A percentile compares a stretch with the other conserved stretches of the same genome.
These are phyloP conservation scores for Penstemon davidsonii DNA, from an alignment of 257 asterid species.

Conservation along the genomic window DNA sequence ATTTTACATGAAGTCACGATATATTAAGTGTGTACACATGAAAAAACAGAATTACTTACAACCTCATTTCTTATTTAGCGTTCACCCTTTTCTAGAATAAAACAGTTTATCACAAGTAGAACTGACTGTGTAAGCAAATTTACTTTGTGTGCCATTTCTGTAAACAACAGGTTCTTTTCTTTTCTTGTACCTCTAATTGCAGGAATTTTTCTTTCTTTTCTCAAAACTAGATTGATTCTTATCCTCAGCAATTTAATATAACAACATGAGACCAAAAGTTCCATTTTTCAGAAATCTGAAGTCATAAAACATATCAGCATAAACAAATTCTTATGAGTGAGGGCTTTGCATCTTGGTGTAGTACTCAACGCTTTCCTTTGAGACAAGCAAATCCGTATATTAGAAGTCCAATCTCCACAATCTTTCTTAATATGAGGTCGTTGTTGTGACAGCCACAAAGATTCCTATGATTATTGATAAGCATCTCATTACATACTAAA, in stretches of 20 bases:
- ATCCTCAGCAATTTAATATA: too few species aligned
- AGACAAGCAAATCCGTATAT: not conserved
- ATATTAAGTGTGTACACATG: constrained; percentile 7
- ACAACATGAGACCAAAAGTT: too few species aligned
- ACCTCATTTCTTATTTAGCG: not conserved
- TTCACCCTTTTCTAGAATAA: not conserved
- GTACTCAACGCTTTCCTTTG: not conserved
- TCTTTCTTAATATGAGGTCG: not conserved
- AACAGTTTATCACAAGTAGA: not conserved
- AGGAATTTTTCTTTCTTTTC: too few species aligned
- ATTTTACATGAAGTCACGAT: constrained; percentile 18
- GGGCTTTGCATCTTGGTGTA: not conserved
- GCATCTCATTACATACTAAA: not conserved
- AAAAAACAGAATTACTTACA: not conserved
- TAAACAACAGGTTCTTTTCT: too few species aligned
- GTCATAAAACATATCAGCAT: not conserved
- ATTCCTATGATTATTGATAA: not conserved
- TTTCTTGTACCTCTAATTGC: too few species aligned
- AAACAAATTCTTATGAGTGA: not conserved
- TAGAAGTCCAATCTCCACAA: not conserved
- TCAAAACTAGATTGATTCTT: too few species aligned
- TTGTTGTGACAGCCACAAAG: not conserved
- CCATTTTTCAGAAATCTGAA: not conserved
- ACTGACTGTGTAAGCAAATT: not conserved
- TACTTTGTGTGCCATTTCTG: not conserved